These are phyloP conservation scores for Lepidium sativum DNA, from an alignment of 345 rosid species.

Conservation along the genomic window DNA sequence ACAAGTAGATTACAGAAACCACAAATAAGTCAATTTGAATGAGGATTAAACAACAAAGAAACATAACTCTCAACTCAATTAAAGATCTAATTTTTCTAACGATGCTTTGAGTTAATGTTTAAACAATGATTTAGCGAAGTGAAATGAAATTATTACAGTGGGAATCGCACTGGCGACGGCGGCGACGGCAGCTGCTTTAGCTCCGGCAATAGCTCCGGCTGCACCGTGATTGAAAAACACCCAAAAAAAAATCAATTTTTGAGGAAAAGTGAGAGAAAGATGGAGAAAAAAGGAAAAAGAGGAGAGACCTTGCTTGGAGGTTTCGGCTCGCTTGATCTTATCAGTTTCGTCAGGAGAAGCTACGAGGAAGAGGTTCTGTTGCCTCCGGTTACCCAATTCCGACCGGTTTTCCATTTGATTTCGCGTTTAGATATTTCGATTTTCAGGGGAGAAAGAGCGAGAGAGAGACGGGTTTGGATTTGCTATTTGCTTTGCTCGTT, in stretches of 20 bases:
- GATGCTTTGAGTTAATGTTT: background rate
- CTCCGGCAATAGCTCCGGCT: conserved; percentile 87
- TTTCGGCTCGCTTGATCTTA: conserved; percentile 24
- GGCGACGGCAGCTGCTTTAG: conserved; percentile 71
- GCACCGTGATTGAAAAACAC: background rate
- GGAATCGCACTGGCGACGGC: conserved; percentile 69
- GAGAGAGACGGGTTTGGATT: conserved; percentile 18
- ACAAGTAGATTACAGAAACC: background rate
- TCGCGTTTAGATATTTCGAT: background rate
- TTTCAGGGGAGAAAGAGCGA: background rate
- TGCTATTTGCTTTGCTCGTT: background rate
- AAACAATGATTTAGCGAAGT: background rate
- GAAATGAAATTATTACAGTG: conserved; percentile 37
- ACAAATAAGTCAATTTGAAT: background rate
- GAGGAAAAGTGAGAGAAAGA: background rate
- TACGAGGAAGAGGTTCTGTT: conserved; percentile 14
- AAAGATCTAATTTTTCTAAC: background rate
- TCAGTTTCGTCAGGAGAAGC: conserved; percentile 25
- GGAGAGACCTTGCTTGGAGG: conserved; percentile 15
- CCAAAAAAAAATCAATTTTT: background rate
- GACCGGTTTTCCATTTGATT: conserved; percentile 2
- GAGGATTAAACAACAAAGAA: background rate
- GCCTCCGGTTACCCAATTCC: conserved; percentile 5
- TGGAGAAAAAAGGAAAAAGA: background rate
- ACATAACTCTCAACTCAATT: background rate